Evolutionary conservation across 192 early-diverging fungal species (phyloP).

Genomic region (Helicostylum pulchrum): DNA sequence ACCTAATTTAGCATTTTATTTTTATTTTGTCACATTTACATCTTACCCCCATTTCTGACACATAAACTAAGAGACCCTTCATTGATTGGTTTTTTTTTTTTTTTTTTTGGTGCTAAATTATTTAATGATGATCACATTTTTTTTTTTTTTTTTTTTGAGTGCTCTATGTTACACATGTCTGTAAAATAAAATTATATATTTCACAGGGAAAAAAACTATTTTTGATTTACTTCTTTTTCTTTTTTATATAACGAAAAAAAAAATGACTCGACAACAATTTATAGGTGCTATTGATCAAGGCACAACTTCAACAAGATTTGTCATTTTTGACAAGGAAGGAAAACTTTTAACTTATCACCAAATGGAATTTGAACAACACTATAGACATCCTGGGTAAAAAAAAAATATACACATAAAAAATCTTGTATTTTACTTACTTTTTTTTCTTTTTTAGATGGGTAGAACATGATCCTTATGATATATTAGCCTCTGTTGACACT

Average conservation of each 20-base stretch:
- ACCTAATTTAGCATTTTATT: neutral
- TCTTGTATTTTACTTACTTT: neutral
- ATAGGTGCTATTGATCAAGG: conserved; percentile 94
- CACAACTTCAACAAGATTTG: conserved; percentile 88
- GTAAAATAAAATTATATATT: neutral
- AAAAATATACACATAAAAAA: neutral
- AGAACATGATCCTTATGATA: conserved; percentile 81
- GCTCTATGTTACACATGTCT: too few species aligned
- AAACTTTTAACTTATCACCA: conserved; percentile 73
- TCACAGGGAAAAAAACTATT: neutral
- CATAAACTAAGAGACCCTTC: neutral
- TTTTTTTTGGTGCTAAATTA: neutral
- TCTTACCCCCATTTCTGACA: neutral
- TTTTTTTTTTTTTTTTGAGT: too few species aligned
- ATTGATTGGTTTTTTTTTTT: conserved; percentile 5
- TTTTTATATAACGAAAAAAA: neutral
- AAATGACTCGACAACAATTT: conserved; percentile 43
- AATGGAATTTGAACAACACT: conserved; percentile 78
- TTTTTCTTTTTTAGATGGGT: conserved; percentile 62
- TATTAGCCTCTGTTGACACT: conserved; percentile 62
- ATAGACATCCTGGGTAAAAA: conserved; percentile 69
- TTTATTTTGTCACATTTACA: too few species aligned
- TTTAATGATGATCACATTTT: too few species aligned
- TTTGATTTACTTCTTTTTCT: neutral
- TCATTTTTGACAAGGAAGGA: conserved; percentile 81